phyloP scores from a whole-genome alignment of 495 filamentous ascomycete species.

The Chaetomidium leptoderma region DNA sequence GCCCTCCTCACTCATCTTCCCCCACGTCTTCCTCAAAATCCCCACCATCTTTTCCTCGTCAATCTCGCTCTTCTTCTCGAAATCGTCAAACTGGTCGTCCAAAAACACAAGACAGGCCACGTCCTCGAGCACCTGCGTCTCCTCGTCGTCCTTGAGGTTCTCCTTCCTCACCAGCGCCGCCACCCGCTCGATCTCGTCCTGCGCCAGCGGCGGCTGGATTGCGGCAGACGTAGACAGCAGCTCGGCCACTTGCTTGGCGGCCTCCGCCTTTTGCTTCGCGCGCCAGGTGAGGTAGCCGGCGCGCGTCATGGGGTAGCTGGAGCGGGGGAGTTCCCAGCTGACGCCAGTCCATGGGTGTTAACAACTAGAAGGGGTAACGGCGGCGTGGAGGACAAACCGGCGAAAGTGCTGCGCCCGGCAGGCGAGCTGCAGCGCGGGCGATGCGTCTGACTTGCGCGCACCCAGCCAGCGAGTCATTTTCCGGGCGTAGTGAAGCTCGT shows the following conservation, averaged over 20 bases:
- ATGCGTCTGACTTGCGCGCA: constrained; percentile 50
- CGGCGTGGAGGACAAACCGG: constrained; percentile 25
- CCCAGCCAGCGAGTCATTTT: constrained; percentile 70
- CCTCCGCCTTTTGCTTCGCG: constrained; percentile 61
- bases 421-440: constrained; percentile 62
- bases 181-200: constrained; percentile 46
- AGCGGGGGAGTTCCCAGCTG: constrained; percentile 74
- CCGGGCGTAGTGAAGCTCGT: constrained; percentile 74
- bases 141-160: constrained; percentile 55
- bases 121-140: constrained; percentile 73
- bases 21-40: constrained; percentile 80
- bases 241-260: constrained; percentile 56
- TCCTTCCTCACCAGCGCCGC: constrained; percentile 63
- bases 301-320: constrained; percentile 62
- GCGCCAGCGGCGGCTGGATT: constrained; percentile 34
- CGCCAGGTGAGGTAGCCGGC: constrained; percentile 74
- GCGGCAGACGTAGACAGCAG: constrained; percentile 46
- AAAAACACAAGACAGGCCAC: constrained; percentile 82
- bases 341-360: not conserved
- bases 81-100: constrained; percentile 77
- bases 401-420: constrained; percentile 76
- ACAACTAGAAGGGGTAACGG: not conserved
- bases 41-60: constrained; percentile 69
- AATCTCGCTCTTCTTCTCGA: constrained; percentile 53
- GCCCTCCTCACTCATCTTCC: constrained; percentile 69